Percentiles rank a stretch among this genome's conserved stretches.
Evolutionary conservation across 129 eudicot genomes (phyloP).

Genomic region (Artemisia tridentata): DNA sequence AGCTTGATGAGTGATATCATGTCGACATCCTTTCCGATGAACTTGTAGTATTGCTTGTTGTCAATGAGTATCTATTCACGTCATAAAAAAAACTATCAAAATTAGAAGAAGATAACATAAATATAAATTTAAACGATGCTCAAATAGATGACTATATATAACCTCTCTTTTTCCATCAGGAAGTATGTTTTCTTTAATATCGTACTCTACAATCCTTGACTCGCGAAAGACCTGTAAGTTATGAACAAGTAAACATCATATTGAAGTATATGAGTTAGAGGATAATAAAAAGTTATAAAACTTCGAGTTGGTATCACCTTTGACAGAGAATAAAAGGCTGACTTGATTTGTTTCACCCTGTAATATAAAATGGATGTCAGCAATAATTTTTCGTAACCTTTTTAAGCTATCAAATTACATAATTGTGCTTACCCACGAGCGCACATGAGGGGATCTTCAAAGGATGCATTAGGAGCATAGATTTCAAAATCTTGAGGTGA

Average conservation of each 20-base stretch:
- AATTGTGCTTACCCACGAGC: slow-evolving; percentile 62
- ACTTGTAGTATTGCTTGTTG: slow-evolving; percentile 80
- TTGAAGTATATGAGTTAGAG: background rate
- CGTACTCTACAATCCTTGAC: slow-evolving; percentile 75
- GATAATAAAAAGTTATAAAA: background rate
- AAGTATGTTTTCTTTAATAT: slow-evolving; percentile 48
- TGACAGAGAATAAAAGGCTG: slow-evolving; percentile 76
- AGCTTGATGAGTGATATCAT: slow-evolving; percentile 81
- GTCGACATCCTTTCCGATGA: slow-evolving; percentile 62
- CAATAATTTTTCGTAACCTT: background rate
- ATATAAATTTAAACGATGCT: background rate
- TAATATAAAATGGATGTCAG: slow-evolving; percentile 17
- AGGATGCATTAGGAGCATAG: slow-evolving; percentile 78
- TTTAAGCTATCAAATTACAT: background rate
- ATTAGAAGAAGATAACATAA: background rate
- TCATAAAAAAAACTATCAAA: background rate
- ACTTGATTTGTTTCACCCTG: slow-evolving; percentile 86
- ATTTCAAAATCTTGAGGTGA: slow-evolving; percentile 70
- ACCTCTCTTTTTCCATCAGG: slow-evolving; percentile 81
- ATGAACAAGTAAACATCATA: background rate
- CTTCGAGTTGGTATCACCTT: slow-evolving; percentile 42
- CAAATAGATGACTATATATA: background rate
- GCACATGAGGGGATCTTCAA: slow-evolving; percentile 89
- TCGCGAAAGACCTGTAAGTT: slow-evolving; percentile 61
- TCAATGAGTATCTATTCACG: slow-evolving; percentile 59